Conservation (phyloP, 345 rosid genomes). For the Citrus inodora region DNA sequence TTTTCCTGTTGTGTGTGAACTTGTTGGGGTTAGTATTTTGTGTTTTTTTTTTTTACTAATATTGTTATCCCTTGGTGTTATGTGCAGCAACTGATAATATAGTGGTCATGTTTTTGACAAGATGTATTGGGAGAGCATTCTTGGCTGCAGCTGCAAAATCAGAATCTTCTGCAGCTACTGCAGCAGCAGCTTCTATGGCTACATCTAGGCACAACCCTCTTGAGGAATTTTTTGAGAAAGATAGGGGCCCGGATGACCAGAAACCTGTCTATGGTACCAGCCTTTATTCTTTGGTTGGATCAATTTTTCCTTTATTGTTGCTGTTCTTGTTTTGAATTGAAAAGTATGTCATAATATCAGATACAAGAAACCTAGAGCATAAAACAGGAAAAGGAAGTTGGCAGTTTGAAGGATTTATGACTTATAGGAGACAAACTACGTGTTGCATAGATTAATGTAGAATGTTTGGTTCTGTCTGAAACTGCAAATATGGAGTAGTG, state of each 20-base stretch:
- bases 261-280: slow-evolving; percentile 71
- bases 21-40: not conserved
- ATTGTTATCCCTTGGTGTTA: not conserved
- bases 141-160: slow-evolving; percentile 61
- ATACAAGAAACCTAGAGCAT: not conserved
- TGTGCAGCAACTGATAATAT: not conserved
- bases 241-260: slow-evolving; percentile 62
- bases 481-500: not conserved
- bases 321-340: not conserved
- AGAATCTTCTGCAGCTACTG: slow-evolving; percentile 46
- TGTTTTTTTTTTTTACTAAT: not conserved
- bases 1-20: not conserved
- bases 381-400: not conserved
- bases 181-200: slow-evolving; percentile 50
- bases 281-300: not conserved
- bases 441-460: not conserved
- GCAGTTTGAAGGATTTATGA: not conserved
- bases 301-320: not conserved
- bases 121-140: slow-evolving; percentile 62
- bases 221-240: slow-evolving; percentile 78
- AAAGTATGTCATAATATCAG: not conserved
- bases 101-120: slow-evolving; percentile 53
- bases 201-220: slow-evolving; percentile 53
- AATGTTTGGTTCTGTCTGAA: not conserved
- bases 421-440: not conserved